phyloP scores from a whole-genome alignment of 2,329 filamentous ascomycete species.

The Dactylella cylindrospora region DNA sequence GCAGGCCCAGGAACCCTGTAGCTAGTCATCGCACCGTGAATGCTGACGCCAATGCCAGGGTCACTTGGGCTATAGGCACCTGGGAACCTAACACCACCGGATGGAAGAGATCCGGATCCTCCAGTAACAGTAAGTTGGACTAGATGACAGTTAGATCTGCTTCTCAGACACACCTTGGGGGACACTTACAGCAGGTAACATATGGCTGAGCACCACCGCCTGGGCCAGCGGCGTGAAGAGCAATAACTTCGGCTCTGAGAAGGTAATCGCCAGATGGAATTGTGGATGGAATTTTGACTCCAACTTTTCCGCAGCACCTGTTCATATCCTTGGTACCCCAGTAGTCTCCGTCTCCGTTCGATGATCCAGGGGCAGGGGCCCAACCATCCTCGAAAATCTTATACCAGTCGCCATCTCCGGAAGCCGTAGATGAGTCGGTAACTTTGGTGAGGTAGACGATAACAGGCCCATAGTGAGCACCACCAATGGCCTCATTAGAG shows the following conservation, averaged over 20 bases:
- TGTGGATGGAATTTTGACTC: slow-evolving; percentile 58
- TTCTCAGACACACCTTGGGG: not conserved
- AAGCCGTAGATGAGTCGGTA: slow-evolving; percentile 55
- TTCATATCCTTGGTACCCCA: slow-evolving; percentile 56
- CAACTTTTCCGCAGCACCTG: slow-evolving; percentile 55
- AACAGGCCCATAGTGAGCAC: slow-evolving; percentile 60
- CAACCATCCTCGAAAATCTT: slow-evolving; percentile 59
- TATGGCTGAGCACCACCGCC: slow-evolving; percentile 54
- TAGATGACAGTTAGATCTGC: slow-evolving; percentile 2
- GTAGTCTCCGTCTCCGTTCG: slow-evolving; percentile 53
- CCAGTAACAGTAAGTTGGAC: slow-evolving; percentile 57
- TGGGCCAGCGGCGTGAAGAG: slow-evolving; percentile 58
- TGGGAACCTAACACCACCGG: slow-evolving; percentile 55
- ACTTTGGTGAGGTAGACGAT: slow-evolving; percentile 60
- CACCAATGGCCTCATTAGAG: slow-evolving; percentile 58
- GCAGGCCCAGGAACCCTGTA: slow-evolving; percentile 54
- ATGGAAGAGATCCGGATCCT: slow-evolving; percentile 54
- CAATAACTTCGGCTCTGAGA: slow-evolving; percentile 60
- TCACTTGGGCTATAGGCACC: slow-evolving; percentile 57
- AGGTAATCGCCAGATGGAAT: slow-evolving; percentile 61
- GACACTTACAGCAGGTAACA: slow-evolving; percentile 50
- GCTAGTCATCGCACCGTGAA: slow-evolving; percentile 51
- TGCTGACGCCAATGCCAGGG: slow-evolving; percentile 58
- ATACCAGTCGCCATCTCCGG: slow-evolving; percentile 57
- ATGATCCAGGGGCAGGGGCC: slow-evolving; percentile 52